phyloP scores from a whole-genome alignment of 1,139 yeast genomes.

The Scheffersomyces illinoinensis region DNA sequence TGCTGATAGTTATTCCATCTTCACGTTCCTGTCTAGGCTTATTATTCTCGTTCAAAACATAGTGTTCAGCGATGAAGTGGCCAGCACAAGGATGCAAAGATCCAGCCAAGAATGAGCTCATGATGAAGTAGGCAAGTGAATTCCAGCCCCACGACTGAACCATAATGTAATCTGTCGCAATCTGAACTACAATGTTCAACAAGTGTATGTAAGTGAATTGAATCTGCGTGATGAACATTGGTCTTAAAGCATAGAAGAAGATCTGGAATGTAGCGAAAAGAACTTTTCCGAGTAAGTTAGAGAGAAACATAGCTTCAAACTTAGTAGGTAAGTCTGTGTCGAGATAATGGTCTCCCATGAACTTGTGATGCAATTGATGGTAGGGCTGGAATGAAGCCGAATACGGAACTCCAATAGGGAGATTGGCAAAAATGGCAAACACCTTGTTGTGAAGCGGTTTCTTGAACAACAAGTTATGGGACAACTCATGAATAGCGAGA shows the following conservation, averaged over 20 bases:
- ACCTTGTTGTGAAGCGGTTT: constrained; percentile 75
- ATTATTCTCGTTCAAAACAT: constrained; percentile 65
- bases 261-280: constrained; percentile 90
- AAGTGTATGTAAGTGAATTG: constrained; percentile 75
- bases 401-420: constrained; percentile 89
- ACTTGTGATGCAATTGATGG: constrained; percentile 89
- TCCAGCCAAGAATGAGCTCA: constrained; percentile 86
- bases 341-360: constrained; percentile 78
- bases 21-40: constrained; percentile 28
- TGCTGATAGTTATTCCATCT: constrained; percentile 24
- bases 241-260: constrained; percentile 84
- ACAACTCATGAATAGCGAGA: constrained; percentile 84
- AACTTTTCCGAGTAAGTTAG: constrained; percentile 81
- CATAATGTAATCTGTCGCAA: constrained; percentile 56
- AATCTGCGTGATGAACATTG: constrained; percentile 79
- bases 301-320: constrained; percentile 71
- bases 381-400: constrained; percentile 91
- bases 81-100: constrained; percentile 94
- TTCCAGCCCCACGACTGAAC: constrained; percentile 63
- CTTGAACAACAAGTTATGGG: constrained; percentile 84
- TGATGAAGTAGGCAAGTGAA: constrained; percentile 63
- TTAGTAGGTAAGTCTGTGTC: constrained; percentile 89
- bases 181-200: constrained; percentile 63
- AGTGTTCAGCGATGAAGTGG: constrained; percentile 93
- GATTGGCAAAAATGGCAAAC: constrained; percentile 73